These are phyloP conservation scores for Lolium perenne DNA, from an alignment of 176 grass and related monocot species.

Conservation along the genomic window DNA sequence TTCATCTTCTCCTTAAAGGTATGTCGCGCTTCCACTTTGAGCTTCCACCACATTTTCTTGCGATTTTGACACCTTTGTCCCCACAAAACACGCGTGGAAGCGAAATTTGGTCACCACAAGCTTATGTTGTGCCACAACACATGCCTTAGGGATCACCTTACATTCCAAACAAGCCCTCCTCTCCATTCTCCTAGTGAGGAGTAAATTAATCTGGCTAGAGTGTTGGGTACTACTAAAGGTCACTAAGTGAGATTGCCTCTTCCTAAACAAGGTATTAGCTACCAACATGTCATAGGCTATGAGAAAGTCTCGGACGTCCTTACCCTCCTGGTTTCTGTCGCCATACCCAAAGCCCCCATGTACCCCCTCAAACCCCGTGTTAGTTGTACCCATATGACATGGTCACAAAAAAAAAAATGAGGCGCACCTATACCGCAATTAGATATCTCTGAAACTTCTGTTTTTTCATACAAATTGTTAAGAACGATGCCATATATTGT, in stretches of 20 bases:
- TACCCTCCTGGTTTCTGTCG: slow-evolving; percentile 2
- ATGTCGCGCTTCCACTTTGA: too few species aligned
- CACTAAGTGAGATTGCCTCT: not conserved
- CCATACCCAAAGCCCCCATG: slow-evolving; percentile 7
- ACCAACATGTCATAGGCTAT: too few species aligned
- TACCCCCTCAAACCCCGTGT: not conserved
- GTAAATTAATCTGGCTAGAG: slow-evolving; percentile 20
- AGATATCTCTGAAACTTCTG: not conserved
- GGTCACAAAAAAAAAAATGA: not conserved
- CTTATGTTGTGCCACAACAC: too few species aligned
- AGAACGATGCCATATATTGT: too few species aligned
- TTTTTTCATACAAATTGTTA: not conserved
- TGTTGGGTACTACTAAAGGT: slow-evolving; percentile 1
- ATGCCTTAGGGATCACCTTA: not conserved
- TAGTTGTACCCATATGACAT: too few species aligned
- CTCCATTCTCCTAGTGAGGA: not conserved
- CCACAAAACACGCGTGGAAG: too few species aligned
- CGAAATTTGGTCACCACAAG: too few species aligned
- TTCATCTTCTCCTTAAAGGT: too few species aligned
- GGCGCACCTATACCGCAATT: not conserved
- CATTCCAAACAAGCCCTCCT: not conserved
- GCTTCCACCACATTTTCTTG: too few species aligned
- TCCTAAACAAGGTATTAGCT: too few species aligned
- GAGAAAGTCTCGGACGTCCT: not conserved
- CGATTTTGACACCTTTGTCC: too few species aligned